phyloP scores from a whole-genome alignment of 371 early-diverging fungal species.

The Apophysomyces ossiformis region DNA sequence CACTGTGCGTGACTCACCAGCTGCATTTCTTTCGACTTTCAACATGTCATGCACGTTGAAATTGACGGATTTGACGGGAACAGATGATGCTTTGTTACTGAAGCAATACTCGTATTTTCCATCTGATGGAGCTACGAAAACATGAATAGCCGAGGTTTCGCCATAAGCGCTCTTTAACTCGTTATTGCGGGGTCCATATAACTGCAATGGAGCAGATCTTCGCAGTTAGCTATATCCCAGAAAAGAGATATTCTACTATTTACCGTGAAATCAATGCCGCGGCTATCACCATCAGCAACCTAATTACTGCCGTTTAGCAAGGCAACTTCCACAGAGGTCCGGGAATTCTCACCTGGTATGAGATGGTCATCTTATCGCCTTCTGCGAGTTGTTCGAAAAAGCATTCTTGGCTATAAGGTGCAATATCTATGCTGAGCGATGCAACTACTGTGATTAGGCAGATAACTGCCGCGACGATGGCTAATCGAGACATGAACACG shows the following conservation, averaged over 20 bases:
- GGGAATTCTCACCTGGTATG: slow-evolving; percentile 59
- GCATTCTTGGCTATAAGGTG: slow-evolving; percentile 57
- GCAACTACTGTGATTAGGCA: not conserved
- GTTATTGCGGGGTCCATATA: slow-evolving; percentile 41
- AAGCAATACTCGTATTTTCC: slow-evolving; percentile 82
- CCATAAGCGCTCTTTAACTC: slow-evolving; percentile 47
- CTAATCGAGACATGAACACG: slow-evolving; percentile 1
- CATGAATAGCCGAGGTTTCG: slow-evolving; percentile 57
- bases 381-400: slow-evolving; percentile 63
- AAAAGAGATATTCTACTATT: slow-evolving; percentile 2
- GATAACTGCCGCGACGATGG: not conserved
- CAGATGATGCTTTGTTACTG: slow-evolving; percentile 62
- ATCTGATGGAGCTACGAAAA: slow-evolving; percentile 54
- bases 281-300: slow-evolving; percentile 73
- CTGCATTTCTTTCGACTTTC: slow-evolving; percentile 24
- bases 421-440: slow-evolving; percentile 47
- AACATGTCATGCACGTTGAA: slow-evolving; percentile 55
- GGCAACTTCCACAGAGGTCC: not conserved
- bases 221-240: not conserved
- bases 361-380: slow-evolving; percentile 66
- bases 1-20: slow-evolving; percentile 21
- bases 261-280: slow-evolving; percentile 80
- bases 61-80: slow-evolving; percentile 58
- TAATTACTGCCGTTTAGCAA: not conserved
- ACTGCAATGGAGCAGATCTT: slow-evolving; percentile 28